phyloP scores from a whole-genome alignment of 306 rosid species.

The Prunus davidiana region DNA sequence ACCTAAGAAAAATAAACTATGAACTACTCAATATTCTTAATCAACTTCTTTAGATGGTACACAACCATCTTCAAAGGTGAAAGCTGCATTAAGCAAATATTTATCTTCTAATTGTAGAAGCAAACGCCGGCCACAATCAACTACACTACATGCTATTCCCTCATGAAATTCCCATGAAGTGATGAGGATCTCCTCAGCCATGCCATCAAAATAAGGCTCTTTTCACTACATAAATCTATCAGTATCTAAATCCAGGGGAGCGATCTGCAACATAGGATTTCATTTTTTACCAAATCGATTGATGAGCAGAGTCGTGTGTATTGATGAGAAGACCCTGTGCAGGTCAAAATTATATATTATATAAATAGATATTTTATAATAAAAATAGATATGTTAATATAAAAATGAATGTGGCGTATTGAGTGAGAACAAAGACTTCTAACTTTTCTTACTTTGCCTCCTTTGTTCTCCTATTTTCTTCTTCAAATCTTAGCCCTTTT shows the following conservation, averaged over 20 bases:
- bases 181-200: conserved; percentile 81
- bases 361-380: background rate
- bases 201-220: conserved; percentile 61
- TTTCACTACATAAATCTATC: conserved; percentile 65
- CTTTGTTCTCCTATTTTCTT: background rate
- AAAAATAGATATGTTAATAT: background rate
- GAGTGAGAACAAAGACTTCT: background rate
- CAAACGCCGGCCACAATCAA: conserved; percentile 66
- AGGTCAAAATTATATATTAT: background rate
- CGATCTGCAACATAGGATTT: conserved; percentile 55
- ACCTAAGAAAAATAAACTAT: background rate
- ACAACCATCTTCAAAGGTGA: background rate
- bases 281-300: background rate
- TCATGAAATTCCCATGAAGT: conserved; percentile 76
- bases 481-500: no score
- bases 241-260: conserved; percentile 79
- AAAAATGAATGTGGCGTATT: background rate
- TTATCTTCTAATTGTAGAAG: conserved; percentile 15
- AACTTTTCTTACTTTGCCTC: background rate
- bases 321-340: background rate
- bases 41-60: background rate
- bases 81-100: background rate
- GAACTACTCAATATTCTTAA: background rate
- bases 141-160: conserved; percentile 75
- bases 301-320: background rate